phyloP scores from a whole-genome alignment of 768 basidiomycete genomes.

The Russula emetica region DNA sequence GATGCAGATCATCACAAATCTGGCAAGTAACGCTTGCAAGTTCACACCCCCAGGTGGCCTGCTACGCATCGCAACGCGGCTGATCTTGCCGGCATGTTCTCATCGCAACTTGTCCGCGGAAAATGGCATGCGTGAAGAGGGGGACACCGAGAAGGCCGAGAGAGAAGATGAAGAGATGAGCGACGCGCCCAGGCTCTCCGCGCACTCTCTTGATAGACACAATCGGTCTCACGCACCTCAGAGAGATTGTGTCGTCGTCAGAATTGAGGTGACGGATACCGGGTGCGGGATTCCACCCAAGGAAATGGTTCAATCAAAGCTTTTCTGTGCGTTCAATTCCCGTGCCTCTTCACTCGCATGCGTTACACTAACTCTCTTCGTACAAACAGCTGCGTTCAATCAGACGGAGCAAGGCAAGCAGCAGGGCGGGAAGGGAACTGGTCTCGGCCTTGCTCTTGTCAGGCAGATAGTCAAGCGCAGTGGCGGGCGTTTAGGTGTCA shows the following conservation, averaged over 20 bases:
- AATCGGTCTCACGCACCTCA: conserved; percentile 44
- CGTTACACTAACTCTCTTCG: background rate
- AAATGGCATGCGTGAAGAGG: background rate
- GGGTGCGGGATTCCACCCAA: conserved; percentile 56
- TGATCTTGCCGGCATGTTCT: conserved; percentile 39
- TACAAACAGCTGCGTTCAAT: conserved; percentile 58
- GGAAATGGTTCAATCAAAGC: conserved; percentile 67
- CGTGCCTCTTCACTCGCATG: background rate
- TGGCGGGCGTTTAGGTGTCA: conserved; percentile 44
- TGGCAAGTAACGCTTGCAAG: conserved; percentile 81
- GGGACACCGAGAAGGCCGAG: background rate
- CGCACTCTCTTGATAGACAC: conserved; percentile 44
- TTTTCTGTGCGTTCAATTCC: conserved; percentile 53
- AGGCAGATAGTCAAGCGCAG: conserved; percentile 51
- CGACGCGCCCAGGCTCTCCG: conserved; percentile 30
- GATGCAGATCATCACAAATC: conserved; percentile 78
- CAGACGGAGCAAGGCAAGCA: conserved; percentile 73
- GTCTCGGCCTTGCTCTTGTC: conserved; percentile 49
- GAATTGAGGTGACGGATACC: conserved; percentile 80
- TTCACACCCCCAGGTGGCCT: conserved; percentile 70
- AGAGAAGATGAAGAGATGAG: background rate
- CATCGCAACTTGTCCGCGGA: conserved; percentile 5
- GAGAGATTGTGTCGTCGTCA: conserved; percentile 67
- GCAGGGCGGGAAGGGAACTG: conserved; percentile 57
- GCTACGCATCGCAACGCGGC: conserved; percentile 61